Evolutionary conservation across 2,329 filamentous ascomycete species (phyloP), one percentile per base, ranked within the genome.

Genomic region (Microcera coccophila): DNA sequence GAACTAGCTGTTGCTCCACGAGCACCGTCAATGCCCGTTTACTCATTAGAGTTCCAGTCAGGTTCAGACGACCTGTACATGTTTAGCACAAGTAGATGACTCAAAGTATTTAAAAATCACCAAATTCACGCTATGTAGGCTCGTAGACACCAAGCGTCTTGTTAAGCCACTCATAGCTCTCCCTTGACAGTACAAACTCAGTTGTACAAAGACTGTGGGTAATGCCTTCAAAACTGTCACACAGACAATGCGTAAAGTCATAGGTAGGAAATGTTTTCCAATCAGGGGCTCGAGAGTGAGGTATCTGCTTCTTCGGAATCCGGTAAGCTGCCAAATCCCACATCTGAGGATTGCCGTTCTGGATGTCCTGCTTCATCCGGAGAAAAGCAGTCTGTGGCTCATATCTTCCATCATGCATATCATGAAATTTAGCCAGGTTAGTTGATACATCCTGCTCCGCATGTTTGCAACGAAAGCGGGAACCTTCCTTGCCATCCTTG

Each of bases 191-290:
- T 52, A 90, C 82, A 58, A 97, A 96, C 64, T 97, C 93, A 2
- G 87, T 91, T 0, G 93, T 97, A 64, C 91, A 97, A 16, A 97
- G 74, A 12, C 85, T 91, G 70, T 96, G 91, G 0, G 90, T 90
- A 58, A 97, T 94, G 15, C 79, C 79, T 66, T 98, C 93, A 52
- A 95, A 88, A 54, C 87, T 90, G 74, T 97, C 93, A 57, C 87
- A 91, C 17, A 96, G 73, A 64, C 87, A 95, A 70, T 94, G 88
- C 0, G 85, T 86, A 62, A 94, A 94, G 64, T 95, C 90, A 60
- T 96, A 96, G 0, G 91, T 94, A 0, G 93, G 93, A 63, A 95
- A 96, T 50, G 96, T 95, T 65, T 82, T 85, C 90, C 90, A 97
- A 0, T 90, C 95, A 26, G 87, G 79, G 65, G 88, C 82, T 62